Conservation (phyloP, 495 filamentous ascomycete species). For the Penicillium maclennaniae region DNA sequence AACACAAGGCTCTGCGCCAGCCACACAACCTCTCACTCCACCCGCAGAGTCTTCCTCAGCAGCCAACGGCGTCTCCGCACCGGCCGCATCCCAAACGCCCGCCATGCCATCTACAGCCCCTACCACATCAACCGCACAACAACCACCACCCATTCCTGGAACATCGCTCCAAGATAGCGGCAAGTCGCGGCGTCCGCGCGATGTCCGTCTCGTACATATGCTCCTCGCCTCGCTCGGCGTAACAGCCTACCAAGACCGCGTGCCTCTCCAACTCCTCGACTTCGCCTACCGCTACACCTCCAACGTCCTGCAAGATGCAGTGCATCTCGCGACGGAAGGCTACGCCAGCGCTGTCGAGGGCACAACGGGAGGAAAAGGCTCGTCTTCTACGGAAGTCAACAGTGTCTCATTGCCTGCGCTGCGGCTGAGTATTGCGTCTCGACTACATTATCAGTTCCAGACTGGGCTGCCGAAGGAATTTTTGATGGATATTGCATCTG, state of each 20-base stretch:
- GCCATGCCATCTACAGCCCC: conserved; percentile 10
- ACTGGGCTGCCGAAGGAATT: conserved; percentile 76
- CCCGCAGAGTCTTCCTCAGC: conserved; percentile 39
- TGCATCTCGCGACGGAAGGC: conserved; percentile 52
- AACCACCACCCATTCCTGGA: conserved; percentile 41
- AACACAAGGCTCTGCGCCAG: conserved; percentile 29
- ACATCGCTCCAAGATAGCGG: conserved; percentile 60
- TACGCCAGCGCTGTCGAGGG: conserved; percentile 37
- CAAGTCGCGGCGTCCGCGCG: conserved; percentile 72
- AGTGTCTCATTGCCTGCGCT: conserved; percentile 54
- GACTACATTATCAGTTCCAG: conserved; percentile 63
- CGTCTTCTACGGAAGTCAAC: conserved; percentile 32
- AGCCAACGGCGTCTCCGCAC: conserved; percentile 19
- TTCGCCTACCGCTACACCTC: conserved; percentile 86
- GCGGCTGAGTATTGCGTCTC: conserved; percentile 60
- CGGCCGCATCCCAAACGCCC: conserved; percentile 18
- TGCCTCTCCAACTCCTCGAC: conserved; percentile 90
- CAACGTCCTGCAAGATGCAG: conserved; percentile 45
- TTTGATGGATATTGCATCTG: conserved; percentile 73
- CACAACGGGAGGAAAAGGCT: conserved; percentile 20
- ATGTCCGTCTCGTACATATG: conserved; percentile 87
- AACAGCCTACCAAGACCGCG: conserved; percentile 85
- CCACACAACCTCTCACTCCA: conserved; percentile 44
- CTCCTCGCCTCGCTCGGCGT: conserved; percentile 85
- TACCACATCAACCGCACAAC: conserved; percentile 32